Evolutionary conservation across 306 rosid genomes (phyloP).

Genomic region (Lithocarpus polystachyus): DNA sequence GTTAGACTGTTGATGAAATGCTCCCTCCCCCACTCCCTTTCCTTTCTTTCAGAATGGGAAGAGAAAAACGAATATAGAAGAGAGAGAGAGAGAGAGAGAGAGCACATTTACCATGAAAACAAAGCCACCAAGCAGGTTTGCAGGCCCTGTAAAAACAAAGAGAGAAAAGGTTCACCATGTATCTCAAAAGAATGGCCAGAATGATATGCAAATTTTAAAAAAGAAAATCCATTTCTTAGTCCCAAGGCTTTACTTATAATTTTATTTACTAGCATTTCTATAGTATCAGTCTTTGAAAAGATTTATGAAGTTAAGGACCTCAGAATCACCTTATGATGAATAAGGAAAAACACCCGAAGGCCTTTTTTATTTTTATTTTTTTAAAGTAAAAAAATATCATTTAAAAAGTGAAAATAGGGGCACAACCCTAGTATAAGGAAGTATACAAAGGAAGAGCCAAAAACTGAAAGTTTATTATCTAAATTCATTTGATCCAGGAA

Average conservation of each 20-base stretch:
- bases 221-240: background rate
- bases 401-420: too few species aligned
- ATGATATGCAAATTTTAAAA: background rate
- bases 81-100: background rate
- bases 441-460: too few species aligned
- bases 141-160: slow-evolving; percentile 68
- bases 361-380: background rate
- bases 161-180: slow-evolving; percentile 25
- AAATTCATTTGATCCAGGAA: too few species aligned
- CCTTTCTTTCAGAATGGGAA: background rate
- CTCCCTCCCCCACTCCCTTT: slow-evolving; percentile 1
- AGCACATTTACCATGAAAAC: slow-evolving; percentile 67
- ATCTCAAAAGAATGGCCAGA: background rate
- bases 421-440: too few species aligned
- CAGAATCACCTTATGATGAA: background rate
- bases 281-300: background rate
- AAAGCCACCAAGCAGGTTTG: slow-evolving; percentile 97
- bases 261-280: background rate
- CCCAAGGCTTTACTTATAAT: background rate
- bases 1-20: background rate
- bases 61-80: background rate
- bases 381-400: too few species aligned
- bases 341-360: background rate
- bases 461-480: too few species aligned
- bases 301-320: background rate